Conservation (phyloP, 257 asterid species). For the Solanum piurae region DNA sequence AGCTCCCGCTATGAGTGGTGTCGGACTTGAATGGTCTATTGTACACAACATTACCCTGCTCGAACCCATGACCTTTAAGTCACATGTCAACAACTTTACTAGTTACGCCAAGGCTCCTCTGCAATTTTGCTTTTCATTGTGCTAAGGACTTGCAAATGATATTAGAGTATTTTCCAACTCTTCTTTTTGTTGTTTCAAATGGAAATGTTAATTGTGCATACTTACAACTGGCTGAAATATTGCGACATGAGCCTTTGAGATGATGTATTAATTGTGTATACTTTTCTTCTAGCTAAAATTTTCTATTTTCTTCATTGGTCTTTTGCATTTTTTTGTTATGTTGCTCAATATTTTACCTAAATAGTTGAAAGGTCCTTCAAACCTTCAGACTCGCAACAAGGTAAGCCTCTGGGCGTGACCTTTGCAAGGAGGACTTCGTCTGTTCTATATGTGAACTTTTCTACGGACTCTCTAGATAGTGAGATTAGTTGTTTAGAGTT, state of each 20-base stretch:
- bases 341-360: slow-evolving; percentile 1
- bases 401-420: slow-evolving; percentile 41
- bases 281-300: not conserved
- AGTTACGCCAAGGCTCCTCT: too few species aligned
- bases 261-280: not conserved
- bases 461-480: slow-evolving; percentile 81
- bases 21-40: not conserved
- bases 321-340: slow-evolving; percentile 29
- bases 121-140: not conserved
- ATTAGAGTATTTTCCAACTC: not conserved
- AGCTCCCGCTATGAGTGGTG: too few species aligned
- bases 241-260: not conserved
- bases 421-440: slow-evolving; percentile 67
- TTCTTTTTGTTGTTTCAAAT: not conserved
- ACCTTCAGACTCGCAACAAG: slow-evolving; percentile 27
- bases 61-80: too few species aligned
- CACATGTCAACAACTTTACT: too few species aligned
- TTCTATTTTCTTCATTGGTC: not conserved
- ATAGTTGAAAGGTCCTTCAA: slow-evolving; percentile 60
- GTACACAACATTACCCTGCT: too few species aligned
- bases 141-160: not conserved
- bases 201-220: not conserved
- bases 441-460: slow-evolving; percentile 71
- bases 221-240: not conserved
- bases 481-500: slow-evolving; percentile 59